Evolutionary conservation across 2,329 filamentous ascomycete genomes (phyloP).

Genomic region (Paradendryphiella salina): DNA sequence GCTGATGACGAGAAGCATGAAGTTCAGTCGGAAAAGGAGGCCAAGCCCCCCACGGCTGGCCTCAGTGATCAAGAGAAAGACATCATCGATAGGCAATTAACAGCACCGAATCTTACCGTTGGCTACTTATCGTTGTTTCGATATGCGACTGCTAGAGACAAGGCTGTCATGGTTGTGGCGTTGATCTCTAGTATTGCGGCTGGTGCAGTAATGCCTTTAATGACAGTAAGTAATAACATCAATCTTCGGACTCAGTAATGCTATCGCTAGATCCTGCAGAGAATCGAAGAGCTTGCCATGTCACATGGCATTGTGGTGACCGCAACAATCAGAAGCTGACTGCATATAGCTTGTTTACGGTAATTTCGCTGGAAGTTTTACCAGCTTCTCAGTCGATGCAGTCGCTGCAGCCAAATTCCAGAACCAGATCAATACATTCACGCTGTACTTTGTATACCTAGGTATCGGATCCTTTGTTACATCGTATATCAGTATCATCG

Average conservation of each 20-base stretch:
- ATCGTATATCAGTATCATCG: constrained; percentile 73
- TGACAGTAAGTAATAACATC: constrained; percentile 57
- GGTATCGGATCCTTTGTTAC: constrained; percentile 62
- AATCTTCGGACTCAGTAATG: too few relatives aligned
- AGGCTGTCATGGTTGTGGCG: constrained; percentile 55
- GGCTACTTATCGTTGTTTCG: constrained; percentile 53
- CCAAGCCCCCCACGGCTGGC: constrained; percentile 25
- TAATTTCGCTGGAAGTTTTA: constrained; percentile 46
- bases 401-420: constrained; percentile 31
- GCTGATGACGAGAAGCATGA: constrained; percentile 33
- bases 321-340: not conserved
- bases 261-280: too few relatives aligned
- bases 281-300: not conserved
- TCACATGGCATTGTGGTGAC: not conserved
- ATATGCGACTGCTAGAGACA: constrained; percentile 50
- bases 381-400: constrained; percentile 41
- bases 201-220: constrained; percentile 72
- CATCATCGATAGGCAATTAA: constrained; percentile 47
- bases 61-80: constrained; percentile 41
- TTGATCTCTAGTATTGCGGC: constrained; percentile 68
- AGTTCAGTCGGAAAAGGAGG: constrained; percentile 24
- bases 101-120: constrained; percentile 50
- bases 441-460: constrained; percentile 48
- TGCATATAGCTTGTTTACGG: constrained; percentile 43
- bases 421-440: constrained; percentile 37